phyloP scores from a whole-genome alignment of 495 filamentous ascomycete genomes.

The Penicillium samsonianum region DNA sequence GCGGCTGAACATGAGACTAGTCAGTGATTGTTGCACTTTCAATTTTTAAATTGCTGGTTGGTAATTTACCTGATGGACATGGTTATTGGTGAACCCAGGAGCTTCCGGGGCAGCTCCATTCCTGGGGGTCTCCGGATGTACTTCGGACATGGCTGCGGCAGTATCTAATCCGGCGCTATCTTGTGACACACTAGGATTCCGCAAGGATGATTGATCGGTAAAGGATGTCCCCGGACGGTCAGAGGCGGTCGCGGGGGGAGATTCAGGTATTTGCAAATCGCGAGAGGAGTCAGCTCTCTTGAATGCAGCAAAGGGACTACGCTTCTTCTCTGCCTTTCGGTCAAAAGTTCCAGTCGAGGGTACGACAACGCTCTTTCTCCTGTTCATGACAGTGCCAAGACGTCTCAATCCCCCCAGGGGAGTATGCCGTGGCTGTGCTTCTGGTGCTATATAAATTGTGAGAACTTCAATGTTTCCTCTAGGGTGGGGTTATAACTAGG shows the following conservation, averaged over 20 bases:
- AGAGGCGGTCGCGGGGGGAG: conserved; percentile 30
- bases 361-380: conserved; percentile 53
- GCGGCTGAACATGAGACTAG: conserved; percentile 33
- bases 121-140: conserved; percentile 23
- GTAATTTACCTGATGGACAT: conserved; percentile 30
- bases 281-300: conserved; percentile 46
- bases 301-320: conserved; percentile 54
- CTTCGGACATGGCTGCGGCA: conserved; percentile 25
- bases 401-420: conserved; percentile 60
- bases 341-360: conserved; percentile 39
- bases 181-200: conserved; percentile 36
- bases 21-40: background rate
- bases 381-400: conserved; percentile 77
- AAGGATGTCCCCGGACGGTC: conserved; percentile 44
- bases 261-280: conserved; percentile 46
- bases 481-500: background rate
- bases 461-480: background rate
- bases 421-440: conserved; percentile 39
- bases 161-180: conserved; percentile 27
- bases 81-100: conserved; percentile 24
- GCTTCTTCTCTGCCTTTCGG: conserved; percentile 51
- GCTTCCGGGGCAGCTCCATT: conserved; percentile 35
- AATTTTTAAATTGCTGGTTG: background rate
- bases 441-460: conserved; percentile 29
- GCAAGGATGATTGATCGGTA: conserved; percentile 35